Conservation (phyloP, 2,329 filamentous ascomycete genomes). For the Biscogniauxia sp. region DNA sequence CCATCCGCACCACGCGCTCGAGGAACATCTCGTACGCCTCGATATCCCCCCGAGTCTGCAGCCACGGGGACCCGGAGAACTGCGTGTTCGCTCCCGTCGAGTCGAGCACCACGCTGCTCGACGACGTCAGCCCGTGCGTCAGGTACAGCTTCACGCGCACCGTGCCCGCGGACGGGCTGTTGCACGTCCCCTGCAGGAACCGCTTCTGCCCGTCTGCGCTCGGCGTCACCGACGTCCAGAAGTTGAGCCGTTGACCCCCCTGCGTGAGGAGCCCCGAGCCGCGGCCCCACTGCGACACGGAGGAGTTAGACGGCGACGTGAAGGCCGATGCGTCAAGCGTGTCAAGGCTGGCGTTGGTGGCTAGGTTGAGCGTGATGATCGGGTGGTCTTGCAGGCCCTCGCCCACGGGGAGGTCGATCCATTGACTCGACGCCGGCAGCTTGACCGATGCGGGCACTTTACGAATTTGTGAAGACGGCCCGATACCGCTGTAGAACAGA, state of each 20-base stretch:
- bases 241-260: conserved; percentile 50
- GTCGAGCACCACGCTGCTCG: conserved; percentile 7
- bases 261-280: conserved; percentile 49
- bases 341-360: conserved; percentile 29
- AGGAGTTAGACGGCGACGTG: conserved; percentile 1
- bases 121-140: conserved; percentile 18
- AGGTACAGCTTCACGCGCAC: conserved; percentile 19
- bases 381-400: conserved; percentile 36
- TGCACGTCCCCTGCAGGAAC: conserved; percentile 17
- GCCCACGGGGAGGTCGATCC: conserved; percentile 40
- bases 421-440: conserved; percentile 33
- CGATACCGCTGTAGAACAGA: conserved; percentile 56
- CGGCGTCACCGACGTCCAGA: conserved; percentile 40
- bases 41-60: conserved; percentile 13
- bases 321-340: conserved; percentile 51
- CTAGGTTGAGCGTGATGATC: conserved; percentile 9
- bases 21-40: conserved; percentile 12
- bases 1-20: conserved; percentile 14
- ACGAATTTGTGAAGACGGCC: conserved; percentile 40
- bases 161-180: conserved; percentile 7
- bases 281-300: conserved; percentile 28
- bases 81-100: conserved; percentile 10
- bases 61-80: conserved; percentile 12
- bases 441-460: conserved; percentile 30
- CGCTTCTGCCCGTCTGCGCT: conserved; percentile 14